Percentiles rank a stretch among this genome's conserved stretches.
Evolutionary conservation across 1,284 basidiomycete species (phyloP).

Genomic region (Marasmius sp.): DNA sequence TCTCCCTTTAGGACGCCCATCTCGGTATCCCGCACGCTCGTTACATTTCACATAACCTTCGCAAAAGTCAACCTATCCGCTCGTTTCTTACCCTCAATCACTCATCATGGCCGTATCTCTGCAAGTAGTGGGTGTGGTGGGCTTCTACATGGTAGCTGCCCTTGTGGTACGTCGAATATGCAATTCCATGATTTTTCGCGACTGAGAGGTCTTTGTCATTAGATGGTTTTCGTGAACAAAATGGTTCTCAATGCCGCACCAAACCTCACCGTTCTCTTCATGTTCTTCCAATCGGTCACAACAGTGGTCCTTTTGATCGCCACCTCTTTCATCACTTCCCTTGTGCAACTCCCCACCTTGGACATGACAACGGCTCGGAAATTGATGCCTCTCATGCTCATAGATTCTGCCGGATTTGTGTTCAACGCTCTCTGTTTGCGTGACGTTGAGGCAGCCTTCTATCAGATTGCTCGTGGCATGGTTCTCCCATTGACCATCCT

Average conservation of each 20-base stretch:
- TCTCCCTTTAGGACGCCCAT: neutral
- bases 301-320: constrained; percentile 53
- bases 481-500: constrained; percentile 62
- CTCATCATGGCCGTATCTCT: constrained; percentile 12
- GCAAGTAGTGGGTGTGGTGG: constrained; percentile 56
- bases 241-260: constrained; percentile 55
- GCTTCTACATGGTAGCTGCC: constrained; percentile 64
- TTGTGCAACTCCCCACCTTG: constrained; percentile 44
- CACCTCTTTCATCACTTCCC: constrained; percentile 35
- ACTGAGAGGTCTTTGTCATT: neutral
- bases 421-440: constrained; percentile 66
- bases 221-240: constrained; percentile 63
- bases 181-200: neutral
- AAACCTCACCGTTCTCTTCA: constrained; percentile 56
- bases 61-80: neutral
- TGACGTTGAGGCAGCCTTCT: constrained; percentile 62
- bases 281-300: constrained; percentile 54
- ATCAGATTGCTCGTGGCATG: constrained; percentile 66
- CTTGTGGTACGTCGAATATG: constrained; percentile 44
- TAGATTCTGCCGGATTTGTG: constrained; percentile 55
- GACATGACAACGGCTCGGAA: constrained; percentile 40
- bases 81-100: neutral
- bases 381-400: constrained; percentile 45
- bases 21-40: neutral
- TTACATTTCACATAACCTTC: too few species aligned